Conservation (phyloP, 2,329 filamentous ascomycete species). For the Pseudogymnoascus sp. region DNA sequence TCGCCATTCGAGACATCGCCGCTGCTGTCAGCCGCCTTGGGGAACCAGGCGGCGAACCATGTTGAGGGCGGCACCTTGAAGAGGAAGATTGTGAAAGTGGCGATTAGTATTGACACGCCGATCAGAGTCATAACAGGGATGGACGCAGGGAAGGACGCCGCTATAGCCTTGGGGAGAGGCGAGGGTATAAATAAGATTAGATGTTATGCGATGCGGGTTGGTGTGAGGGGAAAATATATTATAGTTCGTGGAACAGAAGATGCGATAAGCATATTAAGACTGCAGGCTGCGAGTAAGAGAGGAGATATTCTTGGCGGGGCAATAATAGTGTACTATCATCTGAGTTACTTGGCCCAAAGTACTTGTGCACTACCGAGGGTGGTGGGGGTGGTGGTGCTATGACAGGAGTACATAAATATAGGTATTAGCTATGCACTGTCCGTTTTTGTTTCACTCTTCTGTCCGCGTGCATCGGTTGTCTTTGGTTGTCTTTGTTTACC, state of each 20-base stretch:
- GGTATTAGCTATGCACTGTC: not conserved
- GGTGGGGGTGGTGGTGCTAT: not conserved
- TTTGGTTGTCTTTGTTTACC: conserved; percentile 3
- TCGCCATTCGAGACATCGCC: conserved; percentile 2
- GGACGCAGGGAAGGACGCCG: not conserved
- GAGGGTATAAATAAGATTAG: conserved; percentile 1
- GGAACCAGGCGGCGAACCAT: conserved; percentile 32
- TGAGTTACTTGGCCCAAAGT: not conserved
- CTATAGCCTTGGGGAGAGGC: not conserved
- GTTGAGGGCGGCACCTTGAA: conserved; percentile 49
- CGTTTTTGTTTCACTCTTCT: not conserved
- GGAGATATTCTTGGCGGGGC: conserved; percentile 3
- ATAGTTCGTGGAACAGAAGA: not conserved
- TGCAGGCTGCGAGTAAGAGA: not conserved
- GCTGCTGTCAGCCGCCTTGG: conserved; percentile 6
- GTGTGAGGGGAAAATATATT: not conserved
- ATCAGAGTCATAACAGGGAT: conserved; percentile 45
- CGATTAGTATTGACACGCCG: conserved; percentile 57
- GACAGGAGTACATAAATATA: not conserved
- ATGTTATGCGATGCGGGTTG: not conserved
- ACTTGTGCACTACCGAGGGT: not conserved
- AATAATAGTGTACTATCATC: not conserved
- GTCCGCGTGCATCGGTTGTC: not conserved
- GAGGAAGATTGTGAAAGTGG: conserved; percentile 52
- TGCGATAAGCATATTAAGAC: not conserved